A percentile compares a stretch with the other conserved stretches of the same genome.
These are phyloP conservation scores for Solanum arcanum DNA, from an alignment of 257 asterid species.

Conservation along the genomic window DNA sequence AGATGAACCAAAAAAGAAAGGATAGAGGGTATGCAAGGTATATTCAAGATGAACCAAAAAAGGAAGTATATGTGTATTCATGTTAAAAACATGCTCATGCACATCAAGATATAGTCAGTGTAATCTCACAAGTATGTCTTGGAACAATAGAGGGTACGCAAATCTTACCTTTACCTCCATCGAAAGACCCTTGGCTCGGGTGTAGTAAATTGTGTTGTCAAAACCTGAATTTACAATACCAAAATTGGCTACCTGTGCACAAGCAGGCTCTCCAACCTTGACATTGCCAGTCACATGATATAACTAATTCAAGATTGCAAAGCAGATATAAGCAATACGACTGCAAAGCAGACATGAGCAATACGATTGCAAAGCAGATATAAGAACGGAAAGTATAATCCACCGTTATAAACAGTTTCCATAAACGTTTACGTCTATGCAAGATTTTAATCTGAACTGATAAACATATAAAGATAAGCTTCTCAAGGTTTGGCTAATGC, in stretches of 20 bases:
- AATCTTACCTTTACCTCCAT: not conserved
- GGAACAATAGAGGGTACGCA: rapidly evolving
- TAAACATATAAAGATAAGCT: not conserved
- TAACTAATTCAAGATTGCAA: not conserved
- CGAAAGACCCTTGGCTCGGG: not conserved
- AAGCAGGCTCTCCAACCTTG: not conserved
- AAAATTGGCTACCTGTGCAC: not conserved
- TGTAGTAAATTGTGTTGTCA: not conserved
- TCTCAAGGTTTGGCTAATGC: not conserved
- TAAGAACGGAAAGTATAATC: not conserved
- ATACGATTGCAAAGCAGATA: not conserved
- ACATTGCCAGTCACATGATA: not conserved
- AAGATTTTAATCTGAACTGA: not conserved
- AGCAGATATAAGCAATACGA: too few species aligned
- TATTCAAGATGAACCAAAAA: not conserved
- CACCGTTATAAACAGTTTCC: not conserved
- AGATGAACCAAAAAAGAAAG: not conserved
- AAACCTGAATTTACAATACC: not conserved
- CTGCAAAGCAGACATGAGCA: too few species aligned
- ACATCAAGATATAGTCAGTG: not conserved
- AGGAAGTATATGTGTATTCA: not conserved
- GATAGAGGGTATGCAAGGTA: too few species aligned
- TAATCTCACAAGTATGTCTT: not conserved
- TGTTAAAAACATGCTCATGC: not conserved
- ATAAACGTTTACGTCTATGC: not conserved